Percentiles rank a stretch among this genome's conserved stretches.
These are phyloP conservation scores for Xylaria sp. DNA, from an alignment of 2,329 filamentous ascomycete species.

Conservation along the genomic window DNA sequence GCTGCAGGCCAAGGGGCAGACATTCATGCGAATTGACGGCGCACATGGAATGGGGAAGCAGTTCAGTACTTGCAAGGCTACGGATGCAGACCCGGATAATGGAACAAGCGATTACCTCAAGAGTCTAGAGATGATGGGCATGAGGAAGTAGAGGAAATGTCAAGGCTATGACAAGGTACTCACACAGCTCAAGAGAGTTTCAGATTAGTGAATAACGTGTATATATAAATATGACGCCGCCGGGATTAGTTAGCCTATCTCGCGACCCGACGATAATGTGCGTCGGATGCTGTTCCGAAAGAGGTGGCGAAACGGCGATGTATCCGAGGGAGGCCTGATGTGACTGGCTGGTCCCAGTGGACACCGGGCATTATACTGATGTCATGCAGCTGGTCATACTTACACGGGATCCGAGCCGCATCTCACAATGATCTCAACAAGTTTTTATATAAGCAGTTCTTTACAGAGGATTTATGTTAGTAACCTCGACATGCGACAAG, in stretches of 20 bases:
- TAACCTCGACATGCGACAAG: background rate
- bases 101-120: slow-evolving; percentile 55
- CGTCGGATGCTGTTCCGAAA: too few relatives aligned
- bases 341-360: background rate
- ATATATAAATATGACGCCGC: too few relatives aligned
- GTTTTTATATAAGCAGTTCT: too few relatives aligned
- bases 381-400: background rate
- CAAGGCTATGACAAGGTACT: background rate
- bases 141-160: slow-evolving; percentile 1
- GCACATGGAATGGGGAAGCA: slow-evolving; percentile 48
- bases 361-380: background rate
- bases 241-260: too few relatives aligned
- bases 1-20: slow-evolving; percentile 45
- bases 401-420: background rate
- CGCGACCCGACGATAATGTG: too few relatives aligned
- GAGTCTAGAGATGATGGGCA: slow-evolving; percentile 46
- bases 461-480: background rate
- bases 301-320: too few relatives aligned
- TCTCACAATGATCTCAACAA: background rate
- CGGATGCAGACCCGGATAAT: slow-evolving; percentile 55
- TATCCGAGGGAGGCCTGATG: background rate
- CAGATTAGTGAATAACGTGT: too few relatives aligned
- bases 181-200: background rate
- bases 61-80: slow-evolving; percentile 49
- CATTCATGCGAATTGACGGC: slow-evolving; percentile 53